These are phyloP conservation scores for Yamadazyma diospyri DNA, from an alignment of 1,139 yeast genomes.

Conservation along the genomic window DNA sequence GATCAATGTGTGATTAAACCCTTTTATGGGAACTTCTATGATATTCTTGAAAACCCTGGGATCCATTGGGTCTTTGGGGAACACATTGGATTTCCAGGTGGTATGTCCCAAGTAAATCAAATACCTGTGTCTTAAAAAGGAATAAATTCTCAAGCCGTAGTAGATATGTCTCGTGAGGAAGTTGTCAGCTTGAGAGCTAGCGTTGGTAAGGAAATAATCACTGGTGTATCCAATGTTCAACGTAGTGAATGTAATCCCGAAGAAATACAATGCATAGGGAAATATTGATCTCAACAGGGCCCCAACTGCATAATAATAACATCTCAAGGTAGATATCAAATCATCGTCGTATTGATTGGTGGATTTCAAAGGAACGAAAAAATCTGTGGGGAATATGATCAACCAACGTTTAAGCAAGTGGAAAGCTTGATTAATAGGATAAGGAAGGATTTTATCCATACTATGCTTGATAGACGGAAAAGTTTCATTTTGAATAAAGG, in stretches of 20 bases:
- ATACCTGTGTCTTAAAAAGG: slow-evolving; percentile 24
- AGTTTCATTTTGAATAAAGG: slow-evolving; percentile 7
- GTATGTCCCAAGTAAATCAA: slow-evolving; percentile 18
- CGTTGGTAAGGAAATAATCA: slow-evolving; percentile 15
- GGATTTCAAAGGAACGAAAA: slow-evolving; percentile 15
- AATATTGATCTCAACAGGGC: slow-evolving; percentile 25
- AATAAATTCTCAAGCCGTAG: slow-evolving; percentile 24
- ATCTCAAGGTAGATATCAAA: slow-evolving; percentile 18
- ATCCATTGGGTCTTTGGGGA: slow-evolving; percentile 13
- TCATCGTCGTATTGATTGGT: slow-evolving; percentile 12
- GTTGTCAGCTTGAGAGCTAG: slow-evolving; percentile 13
- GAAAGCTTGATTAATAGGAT: slow-evolving; percentile 19
- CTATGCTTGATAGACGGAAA: slow-evolving; percentile 6
- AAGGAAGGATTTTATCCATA: slow-evolving; percentile 15
- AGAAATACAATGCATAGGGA: slow-evolving; percentile 24
- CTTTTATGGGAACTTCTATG: slow-evolving; percentile 23
- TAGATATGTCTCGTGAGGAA: slow-evolving; percentile 24
- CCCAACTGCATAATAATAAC: slow-evolving; percentile 24
- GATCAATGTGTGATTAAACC: slow-evolving; percentile 26
- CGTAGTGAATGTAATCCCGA: slow-evolving; percentile 21
- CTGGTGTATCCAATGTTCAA: slow-evolving; percentile 14
- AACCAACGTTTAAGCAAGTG: slow-evolving; percentile 24
- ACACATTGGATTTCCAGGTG: slow-evolving; percentile 15
- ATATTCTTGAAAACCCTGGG: slow-evolving; percentile 18
- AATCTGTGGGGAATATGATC: slow-evolving; percentile 20